Evolutionary conservation across 441 rosid genomes (phyloP).

Genomic region (Populus hybrid): DNA sequence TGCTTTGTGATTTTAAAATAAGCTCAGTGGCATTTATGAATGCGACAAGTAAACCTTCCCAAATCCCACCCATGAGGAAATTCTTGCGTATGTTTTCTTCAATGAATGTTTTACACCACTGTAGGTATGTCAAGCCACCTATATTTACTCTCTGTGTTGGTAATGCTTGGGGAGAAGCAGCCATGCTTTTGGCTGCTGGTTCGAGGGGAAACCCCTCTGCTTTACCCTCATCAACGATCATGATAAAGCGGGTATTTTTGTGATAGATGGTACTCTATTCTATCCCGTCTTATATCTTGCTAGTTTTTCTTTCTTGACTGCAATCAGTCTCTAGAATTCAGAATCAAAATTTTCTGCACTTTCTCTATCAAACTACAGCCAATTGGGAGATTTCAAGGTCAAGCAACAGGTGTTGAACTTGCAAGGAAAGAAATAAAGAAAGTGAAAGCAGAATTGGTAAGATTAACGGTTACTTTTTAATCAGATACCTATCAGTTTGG

Average conservation of each 20-base stretch:
- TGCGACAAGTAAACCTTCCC: not conserved
- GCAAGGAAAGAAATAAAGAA: slow-evolving; percentile 70
- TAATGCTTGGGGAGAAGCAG: slow-evolving; percentile 99
- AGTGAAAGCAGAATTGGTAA: slow-evolving; percentile 74
- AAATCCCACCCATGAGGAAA: not conserved
- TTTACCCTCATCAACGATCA: slow-evolving; percentile 16
- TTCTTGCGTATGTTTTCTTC: slow-evolving; percentile 8
- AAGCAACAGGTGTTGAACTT: slow-evolving; percentile 76
- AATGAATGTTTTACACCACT: slow-evolving; percentile 11
- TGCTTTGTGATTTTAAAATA: not conserved
- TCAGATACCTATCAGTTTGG: not conserved
- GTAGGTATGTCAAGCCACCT: slow-evolving; percentile 75
- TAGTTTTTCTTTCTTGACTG: too few relatives aligned
- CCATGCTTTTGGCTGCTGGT: slow-evolving; percentile 89
- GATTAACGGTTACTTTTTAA: slow-evolving; percentile 9
- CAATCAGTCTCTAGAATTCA: too few relatives aligned
- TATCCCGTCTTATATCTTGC: too few relatives aligned
- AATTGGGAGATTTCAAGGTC: slow-evolving; percentile 37
- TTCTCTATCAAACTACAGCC: too few relatives aligned
- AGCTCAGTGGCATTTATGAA: not conserved
- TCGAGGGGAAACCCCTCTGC: slow-evolving; percentile 83
- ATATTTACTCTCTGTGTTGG: slow-evolving; percentile 92
- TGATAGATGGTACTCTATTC: too few relatives aligned
- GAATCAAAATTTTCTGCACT: too few relatives aligned
- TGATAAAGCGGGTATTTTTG: too few relatives aligned